A percentile compares a stretch with the other conserved stretches of the same genome.
Conservation (phyloP, 2,329 filamentous ascomycete genomes). For the Pseudocercospora macadamiae region DNA sequence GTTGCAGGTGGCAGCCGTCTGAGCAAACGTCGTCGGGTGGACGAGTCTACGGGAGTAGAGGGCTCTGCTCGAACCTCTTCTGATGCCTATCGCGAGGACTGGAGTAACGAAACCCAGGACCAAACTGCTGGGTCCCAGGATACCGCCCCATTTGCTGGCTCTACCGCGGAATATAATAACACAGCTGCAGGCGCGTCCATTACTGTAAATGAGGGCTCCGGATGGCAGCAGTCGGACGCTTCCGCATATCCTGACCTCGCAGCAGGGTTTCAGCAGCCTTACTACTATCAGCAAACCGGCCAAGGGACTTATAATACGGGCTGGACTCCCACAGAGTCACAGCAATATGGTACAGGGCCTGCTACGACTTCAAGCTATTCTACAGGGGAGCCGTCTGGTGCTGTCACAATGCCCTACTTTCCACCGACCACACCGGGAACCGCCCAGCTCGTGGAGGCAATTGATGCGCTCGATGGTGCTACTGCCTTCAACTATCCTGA, state of each 20-base stretch:
- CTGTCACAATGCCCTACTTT: slow-evolving; percentile 28
- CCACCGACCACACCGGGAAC: slow-evolving; percentile 12
- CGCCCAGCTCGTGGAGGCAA: slow-evolving; percentile 9
- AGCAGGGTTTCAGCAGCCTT: slow-evolving; percentile 34
- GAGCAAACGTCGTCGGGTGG: slow-evolving; percentile 18
- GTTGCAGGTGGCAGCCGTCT: background rate
- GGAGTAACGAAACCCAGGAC: slow-evolving; percentile 9
- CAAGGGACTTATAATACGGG: slow-evolving; percentile 29
- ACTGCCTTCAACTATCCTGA: slow-evolving; percentile 15
- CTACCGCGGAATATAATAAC: slow-evolving; percentile 8
- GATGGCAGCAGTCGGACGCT: slow-evolving; percentile 18
- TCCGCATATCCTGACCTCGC: slow-evolving; percentile 32
- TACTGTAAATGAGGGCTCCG: slow-evolving; percentile 16
- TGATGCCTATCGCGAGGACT: slow-evolving; percentile 8
- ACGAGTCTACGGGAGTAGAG: slow-evolving; percentile 5
- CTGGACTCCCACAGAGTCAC: slow-evolving; percentile 26
- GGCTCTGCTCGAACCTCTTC: slow-evolving; percentile 1
- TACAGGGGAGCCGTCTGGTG: slow-evolving; percentile 16
- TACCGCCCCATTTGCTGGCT: slow-evolving; percentile 9
- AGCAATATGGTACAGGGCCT: slow-evolving; percentile 6
- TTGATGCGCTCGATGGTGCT: slow-evolving; percentile 18
- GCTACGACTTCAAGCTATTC: slow-evolving; percentile 17
- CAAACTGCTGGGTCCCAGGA: slow-evolving; percentile 3
- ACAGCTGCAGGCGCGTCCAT: slow-evolving; percentile 15
- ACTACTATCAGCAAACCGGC: slow-evolving; percentile 34